These are phyloP conservation scores for Penicillium corylophilum DNA, from an alignment of 2,329 filamentous ascomycete species.

Conservation along the genomic window DNA sequence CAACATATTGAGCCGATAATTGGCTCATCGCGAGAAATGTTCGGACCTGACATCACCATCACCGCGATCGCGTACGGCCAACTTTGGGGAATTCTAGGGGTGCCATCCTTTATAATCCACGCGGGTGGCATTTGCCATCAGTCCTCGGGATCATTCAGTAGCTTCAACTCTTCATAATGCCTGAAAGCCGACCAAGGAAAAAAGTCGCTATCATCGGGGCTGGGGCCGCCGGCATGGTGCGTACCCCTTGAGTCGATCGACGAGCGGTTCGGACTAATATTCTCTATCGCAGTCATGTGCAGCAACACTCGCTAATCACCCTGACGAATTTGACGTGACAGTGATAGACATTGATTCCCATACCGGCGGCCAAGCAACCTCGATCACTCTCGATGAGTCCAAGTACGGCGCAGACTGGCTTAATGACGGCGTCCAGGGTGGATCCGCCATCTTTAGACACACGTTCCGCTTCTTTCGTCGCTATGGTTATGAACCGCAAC, in stretches of 20 bases:
- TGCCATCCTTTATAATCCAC: neutral
- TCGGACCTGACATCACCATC: conserved; percentile 10
- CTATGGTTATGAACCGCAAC: conserved; percentile 58
- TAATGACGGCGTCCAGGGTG: conserved; percentile 63
- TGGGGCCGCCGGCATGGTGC: conserved; percentile 62
- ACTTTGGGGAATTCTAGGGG: neutral
- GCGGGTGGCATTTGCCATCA: neutral
- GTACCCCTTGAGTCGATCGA: neutral
- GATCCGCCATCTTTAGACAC: conserved; percentile 61
- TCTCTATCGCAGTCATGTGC: conserved; percentile 56
- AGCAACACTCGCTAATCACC: conserved; percentile 64
- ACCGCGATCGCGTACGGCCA: conserved; percentile 5
- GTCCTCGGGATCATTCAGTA: neutral
- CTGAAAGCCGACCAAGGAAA: conserved; percentile 35
- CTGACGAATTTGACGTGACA: conserved; percentile 64
- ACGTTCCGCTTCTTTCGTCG: conserved; percentile 61
- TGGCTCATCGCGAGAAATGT: conserved; percentile 18
- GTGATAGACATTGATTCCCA: conserved; percentile 60
- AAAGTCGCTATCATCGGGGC: conserved; percentile 61
- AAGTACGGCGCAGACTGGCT: conserved; percentile 60
- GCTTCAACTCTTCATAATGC: neutral
- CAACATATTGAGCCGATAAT: conserved; percentile 6
- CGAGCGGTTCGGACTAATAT: neutral
- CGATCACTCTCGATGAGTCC: conserved; percentile 56
- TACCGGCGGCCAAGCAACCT: conserved; percentile 62